Conservation (phyloP, 2,329 filamentous ascomycete genomes). For the Coniosporium tulheliwenetii region DNA sequence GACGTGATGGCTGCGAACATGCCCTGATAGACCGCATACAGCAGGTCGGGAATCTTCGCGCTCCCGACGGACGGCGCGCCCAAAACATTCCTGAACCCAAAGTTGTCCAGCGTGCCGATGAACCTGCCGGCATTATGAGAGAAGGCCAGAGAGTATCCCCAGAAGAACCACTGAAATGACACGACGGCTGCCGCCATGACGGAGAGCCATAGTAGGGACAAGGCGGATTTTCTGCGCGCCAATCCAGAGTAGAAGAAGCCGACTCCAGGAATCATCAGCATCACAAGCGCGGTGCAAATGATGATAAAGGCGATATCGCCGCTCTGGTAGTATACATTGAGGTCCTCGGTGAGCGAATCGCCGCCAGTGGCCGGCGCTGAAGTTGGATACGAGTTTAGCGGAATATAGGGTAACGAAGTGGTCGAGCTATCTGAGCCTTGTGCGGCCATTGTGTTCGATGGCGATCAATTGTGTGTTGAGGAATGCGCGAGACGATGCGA, state of each 20-base stretch:
- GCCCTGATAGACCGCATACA: conserved; percentile 76
- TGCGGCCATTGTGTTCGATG: too few species aligned
- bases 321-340: conserved; percentile 75
- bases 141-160: conserved; percentile 75
- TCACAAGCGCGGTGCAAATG: conserved; percentile 59
- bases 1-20: conserved; percentile 84
- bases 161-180: conserved; percentile 91
- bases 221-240: conserved; percentile 73
- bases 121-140: conserved; percentile 62
- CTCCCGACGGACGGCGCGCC: conserved; percentile 62
- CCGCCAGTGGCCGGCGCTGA: conserved; percentile 39
- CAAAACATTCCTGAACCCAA: conserved; percentile 64
- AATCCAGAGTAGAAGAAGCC: conserved; percentile 92
- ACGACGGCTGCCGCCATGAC: conserved; percentile 68
- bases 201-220: conserved; percentile 73
- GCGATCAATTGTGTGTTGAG: too few species aligned
- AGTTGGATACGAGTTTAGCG: conserved; percentile 39
- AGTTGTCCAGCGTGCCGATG: conserved; percentile 65
- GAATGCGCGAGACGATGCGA: too few species aligned
- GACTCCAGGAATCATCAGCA: conserved; percentile 87
- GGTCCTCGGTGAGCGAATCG: conserved; percentile 48
- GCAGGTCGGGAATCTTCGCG: conserved; percentile 57
- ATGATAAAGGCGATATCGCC: conserved; percentile 77
- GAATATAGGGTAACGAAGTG: conserved; percentile 10
- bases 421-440: too few species aligned